A percentile compares a stretch with the other conserved stretches of the same genome.
Evolutionary conservation across 148 eudicot species (phyloP).

Genomic region (Rhododendron vialii): DNA sequence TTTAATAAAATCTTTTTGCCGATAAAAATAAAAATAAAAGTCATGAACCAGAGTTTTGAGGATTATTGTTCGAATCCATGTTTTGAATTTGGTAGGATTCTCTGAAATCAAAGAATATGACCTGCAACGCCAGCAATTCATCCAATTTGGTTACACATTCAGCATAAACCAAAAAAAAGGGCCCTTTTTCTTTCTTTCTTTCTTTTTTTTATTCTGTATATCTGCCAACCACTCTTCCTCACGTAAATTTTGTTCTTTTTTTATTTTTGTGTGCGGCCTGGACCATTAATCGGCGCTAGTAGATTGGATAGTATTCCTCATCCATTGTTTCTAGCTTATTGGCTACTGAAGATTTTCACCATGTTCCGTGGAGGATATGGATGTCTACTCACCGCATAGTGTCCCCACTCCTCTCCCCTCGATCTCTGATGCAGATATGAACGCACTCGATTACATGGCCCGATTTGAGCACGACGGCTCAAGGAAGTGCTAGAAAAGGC

Average conservation of each 20-base stretch:
- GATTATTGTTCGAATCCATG: not conserved
- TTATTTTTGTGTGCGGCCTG: not conserved
- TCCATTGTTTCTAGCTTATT: constrained; percentile 13
- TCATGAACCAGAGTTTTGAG: not conserved
- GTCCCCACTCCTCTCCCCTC: not conserved
- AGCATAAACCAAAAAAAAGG: not conserved
- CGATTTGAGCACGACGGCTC: no score
- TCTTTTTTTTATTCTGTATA: not conserved
- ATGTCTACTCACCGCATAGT: constrained; percentile 27
- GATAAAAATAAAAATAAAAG: no score
- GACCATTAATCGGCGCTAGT: constrained; percentile 14
- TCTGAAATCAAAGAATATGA: not conserved
- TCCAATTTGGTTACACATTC: not conserved
- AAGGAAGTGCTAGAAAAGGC: no score
- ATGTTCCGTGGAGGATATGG: constrained; percentile 27
- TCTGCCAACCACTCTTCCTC: constrained; percentile 6
- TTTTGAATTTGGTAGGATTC: not conserved
- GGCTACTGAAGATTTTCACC: constrained; percentile 23
- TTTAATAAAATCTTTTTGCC: no score
- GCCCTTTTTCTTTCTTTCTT: no score
- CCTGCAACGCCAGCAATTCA: not conserved
- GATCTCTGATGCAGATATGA: no score
- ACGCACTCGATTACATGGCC: not conserved
- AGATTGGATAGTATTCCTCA: not conserved
- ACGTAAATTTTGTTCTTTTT: not conserved